A percentile compares a stretch with the other conserved stretches of the same genome.
These are phyloP conservation scores for Cylindricascospora bacillispora DNA, from an alignment of 1,139 yeast genomes.

Conservation along the genomic window DNA sequence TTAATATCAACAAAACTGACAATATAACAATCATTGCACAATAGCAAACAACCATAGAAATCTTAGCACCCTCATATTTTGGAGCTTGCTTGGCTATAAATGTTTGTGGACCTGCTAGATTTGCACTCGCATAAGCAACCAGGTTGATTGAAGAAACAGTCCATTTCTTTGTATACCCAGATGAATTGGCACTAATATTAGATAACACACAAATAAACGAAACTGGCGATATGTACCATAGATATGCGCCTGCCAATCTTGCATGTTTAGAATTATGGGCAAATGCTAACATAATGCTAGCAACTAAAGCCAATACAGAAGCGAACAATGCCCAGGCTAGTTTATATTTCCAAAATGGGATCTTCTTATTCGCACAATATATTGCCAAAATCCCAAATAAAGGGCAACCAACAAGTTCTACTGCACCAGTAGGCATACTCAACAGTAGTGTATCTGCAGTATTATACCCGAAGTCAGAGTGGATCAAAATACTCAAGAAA, in stretches of 20 bases:
- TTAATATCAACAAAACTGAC: constrained; percentile 9
- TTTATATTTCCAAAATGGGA: constrained; percentile 27
- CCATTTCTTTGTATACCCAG: constrained; percentile 27
- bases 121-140: constrained; percentile 30
- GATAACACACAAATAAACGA: constrained; percentile 28
- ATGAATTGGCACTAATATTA: constrained; percentile 24
- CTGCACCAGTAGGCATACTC: constrained; percentile 31
- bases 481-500: constrained; percentile 27
- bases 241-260: constrained; percentile 33
- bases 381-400: constrained; percentile 24
- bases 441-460: constrained; percentile 30
- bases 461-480: constrained; percentile 28
- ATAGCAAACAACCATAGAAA: constrained; percentile 28
- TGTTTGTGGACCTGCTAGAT: constrained; percentile 57
- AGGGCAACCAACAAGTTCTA: constrained; percentile 32
- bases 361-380: constrained; percentile 28
- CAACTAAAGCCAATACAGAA: constrained; percentile 28
- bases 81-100: constrained; percentile 45
- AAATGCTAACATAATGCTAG: constrained; percentile 39
- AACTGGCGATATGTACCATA: constrained; percentile 26
- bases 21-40: constrained; percentile 19
- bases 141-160: constrained; percentile 19
- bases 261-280: constrained; percentile 26
- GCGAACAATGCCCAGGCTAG: constrained; percentile 34
- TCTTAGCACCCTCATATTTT: constrained; percentile 32